Conservation (phyloP, 257 asterid species). For the Gardenia jasminoides region DNA sequence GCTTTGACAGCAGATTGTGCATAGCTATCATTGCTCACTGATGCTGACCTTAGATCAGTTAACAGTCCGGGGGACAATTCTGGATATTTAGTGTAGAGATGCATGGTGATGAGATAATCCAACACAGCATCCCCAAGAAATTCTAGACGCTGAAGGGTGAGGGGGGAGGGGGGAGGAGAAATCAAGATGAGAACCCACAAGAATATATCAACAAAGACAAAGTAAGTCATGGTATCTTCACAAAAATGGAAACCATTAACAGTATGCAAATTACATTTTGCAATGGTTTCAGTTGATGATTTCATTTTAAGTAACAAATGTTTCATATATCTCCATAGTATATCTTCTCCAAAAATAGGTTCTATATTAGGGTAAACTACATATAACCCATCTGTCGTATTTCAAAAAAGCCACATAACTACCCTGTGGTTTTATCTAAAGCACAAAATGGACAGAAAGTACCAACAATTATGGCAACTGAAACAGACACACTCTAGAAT, state of each 20-base stretch:
- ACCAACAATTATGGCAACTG: too few relatives aligned
- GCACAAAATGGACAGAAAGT: too few relatives aligned
- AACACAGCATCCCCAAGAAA: slow-evolving; percentile 89
- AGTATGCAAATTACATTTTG: background rate
- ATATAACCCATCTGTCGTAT: too few relatives aligned
- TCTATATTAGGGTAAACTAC: too few relatives aligned
- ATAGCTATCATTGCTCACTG: slow-evolving; percentile 79
- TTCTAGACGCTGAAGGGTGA: slow-evolving; percentile 59
- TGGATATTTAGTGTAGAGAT: slow-evolving; percentile 53
- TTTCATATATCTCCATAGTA: too few relatives aligned
- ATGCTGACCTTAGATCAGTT: slow-evolving; percentile 86
- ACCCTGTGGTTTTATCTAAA: too few relatives aligned
- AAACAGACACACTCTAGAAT: too few relatives aligned
- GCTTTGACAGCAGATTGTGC: slow-evolving; percentile 62
- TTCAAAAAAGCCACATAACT: too few relatives aligned
- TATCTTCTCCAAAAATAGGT: too few relatives aligned
- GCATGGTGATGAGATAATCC: slow-evolving; percentile 59
- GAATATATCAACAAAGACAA: background rate
- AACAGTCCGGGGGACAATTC: slow-evolving; percentile 66
- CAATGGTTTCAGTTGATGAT: background rate
- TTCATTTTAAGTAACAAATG: too few relatives aligned
- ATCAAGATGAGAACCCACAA: background rate
- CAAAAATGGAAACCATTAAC: background rate
- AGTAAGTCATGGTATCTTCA: background rate
- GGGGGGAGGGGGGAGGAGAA: background rate